These are phyloP conservation scores for Croton setiger DNA, from an alignment of 441 rosid genomes.

Conservation along the genomic window DNA sequence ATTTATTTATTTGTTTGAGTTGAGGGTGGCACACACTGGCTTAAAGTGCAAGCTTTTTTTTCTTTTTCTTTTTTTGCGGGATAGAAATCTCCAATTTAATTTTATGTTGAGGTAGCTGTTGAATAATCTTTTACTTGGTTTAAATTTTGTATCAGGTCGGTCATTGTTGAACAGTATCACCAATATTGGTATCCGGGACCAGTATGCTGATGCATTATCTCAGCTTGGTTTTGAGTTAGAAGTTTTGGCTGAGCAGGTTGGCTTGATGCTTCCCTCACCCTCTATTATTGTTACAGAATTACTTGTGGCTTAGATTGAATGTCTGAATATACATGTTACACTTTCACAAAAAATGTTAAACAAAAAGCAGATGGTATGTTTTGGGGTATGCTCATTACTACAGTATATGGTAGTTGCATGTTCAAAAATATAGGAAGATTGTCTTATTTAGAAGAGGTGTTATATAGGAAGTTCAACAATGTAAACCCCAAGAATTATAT, in stretches of 20 bases:
- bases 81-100: neutral
- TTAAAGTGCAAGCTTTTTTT: neutral
- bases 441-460: neutral
- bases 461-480: neutral
- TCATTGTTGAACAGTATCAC: slow-evolving; percentile 48
- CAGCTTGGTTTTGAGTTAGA: slow-evolving; percentile 59
- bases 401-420: too few relatives aligned
- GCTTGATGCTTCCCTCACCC: slow-evolving; percentile 3
- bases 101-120: neutral
- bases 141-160: slow-evolving; percentile 36
- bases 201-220: slow-evolving; percentile 42
- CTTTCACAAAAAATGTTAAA: neutral
- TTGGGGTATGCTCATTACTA: neutral
- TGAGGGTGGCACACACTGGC: neutral
- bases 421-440: neutral
- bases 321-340: neutral
- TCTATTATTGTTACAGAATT: neutral
- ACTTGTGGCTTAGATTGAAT: neutral
- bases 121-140: slow-evolving; percentile 8
- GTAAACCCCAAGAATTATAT: neutral
- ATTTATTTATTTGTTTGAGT: neutral
- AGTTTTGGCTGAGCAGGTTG: slow-evolving; percentile 58
- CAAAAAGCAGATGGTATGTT: neutral
- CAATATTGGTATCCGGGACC: slow-evolving; percentile 51
- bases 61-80: neutral